Conservation (phyloP, 768 basidiomycete genomes). For the Tylopilus sp. region DNA sequence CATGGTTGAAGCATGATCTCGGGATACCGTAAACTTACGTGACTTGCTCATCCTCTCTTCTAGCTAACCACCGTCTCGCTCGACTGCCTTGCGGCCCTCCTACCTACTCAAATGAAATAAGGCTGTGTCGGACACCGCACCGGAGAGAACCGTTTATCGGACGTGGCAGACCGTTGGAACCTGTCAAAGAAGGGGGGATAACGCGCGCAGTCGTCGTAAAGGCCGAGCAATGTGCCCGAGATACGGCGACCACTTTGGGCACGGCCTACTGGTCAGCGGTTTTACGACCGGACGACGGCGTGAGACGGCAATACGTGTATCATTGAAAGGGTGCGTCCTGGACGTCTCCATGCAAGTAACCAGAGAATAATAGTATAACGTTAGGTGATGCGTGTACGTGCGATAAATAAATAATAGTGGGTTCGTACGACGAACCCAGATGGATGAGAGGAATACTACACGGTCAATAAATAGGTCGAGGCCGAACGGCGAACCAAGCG, state of each 20-base stretch:
- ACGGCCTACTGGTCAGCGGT: not conserved
- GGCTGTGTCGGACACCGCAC: slow-evolving; percentile 17
- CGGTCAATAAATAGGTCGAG: slow-evolving; percentile 17
- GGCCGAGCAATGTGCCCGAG: slow-evolving; percentile 11
- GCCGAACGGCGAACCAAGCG: slow-evolving; percentile 1
- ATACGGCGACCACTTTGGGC: not conserved
- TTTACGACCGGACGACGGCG: slow-evolving; percentile 1
- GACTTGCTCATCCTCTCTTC: not conserved
- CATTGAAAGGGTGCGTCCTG: not conserved
- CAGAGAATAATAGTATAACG: slow-evolving; percentile 14
- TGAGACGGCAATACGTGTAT: not conserved
- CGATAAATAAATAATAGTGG: slow-evolving; percentile 18
- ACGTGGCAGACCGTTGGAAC: slow-evolving; percentile 10
- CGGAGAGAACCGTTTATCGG: slow-evolving; percentile 5
- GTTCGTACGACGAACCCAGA: slow-evolving; percentile 1
- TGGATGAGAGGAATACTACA: slow-evolving; percentile 16
- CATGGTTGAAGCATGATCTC: slow-evolving; percentile 26
- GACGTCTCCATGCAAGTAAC: not conserved
- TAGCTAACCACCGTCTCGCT: slow-evolving; percentile 1
- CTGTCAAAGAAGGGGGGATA: slow-evolving; percentile 10
- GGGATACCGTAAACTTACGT: slow-evolving; percentile 32
- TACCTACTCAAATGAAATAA: slow-evolving; percentile 14
- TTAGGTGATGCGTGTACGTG: slow-evolving; percentile 8
- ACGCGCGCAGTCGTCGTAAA: slow-evolving; percentile 15
- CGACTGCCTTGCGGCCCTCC: slow-evolving; percentile 14